Evolutionary conservation across 2,329 filamentous ascomycete species (phyloP).

Genomic region (Stagonosporopsis chrysanthemi): DNA sequence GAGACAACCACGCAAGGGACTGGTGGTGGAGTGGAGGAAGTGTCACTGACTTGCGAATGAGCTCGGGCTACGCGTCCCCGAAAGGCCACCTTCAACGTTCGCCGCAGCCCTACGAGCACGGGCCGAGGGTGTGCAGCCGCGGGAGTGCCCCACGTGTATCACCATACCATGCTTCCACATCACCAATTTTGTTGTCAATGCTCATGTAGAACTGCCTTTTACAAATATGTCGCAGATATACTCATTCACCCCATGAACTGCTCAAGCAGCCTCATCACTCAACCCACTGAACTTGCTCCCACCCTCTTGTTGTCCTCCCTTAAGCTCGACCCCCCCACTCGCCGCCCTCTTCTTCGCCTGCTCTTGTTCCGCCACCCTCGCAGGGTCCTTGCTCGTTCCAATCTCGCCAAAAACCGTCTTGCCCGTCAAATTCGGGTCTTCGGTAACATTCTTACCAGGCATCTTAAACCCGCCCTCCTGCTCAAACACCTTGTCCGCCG

Average conservation of each 20-base stretch:
- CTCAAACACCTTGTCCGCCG: conserved; percentile 34
- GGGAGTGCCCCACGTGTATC: conserved; percentile 12
- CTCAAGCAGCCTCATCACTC: conserved; percentile 9
- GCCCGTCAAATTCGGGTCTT: conserved; percentile 47
- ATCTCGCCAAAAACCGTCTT: conserved; percentile 52
- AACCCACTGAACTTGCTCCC: conserved; percentile 37
- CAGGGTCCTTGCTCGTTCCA: conserved; percentile 64
- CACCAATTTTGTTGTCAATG: not conserved
- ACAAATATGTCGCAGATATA: not conserved
- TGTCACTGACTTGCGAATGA: conserved; percentile 10
- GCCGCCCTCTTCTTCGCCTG: conserved; percentile 46
- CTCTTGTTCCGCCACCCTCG: conserved; percentile 55
- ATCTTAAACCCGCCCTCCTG: conserved; percentile 51
- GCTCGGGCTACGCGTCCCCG: conserved; percentile 22
- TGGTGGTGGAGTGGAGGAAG: conserved; percentile 18
- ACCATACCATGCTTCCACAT: not conserved
- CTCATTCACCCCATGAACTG: not conserved
- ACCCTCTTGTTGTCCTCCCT: conserved; percentile 27
- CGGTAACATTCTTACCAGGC: conserved; percentile 60
- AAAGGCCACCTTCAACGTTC: conserved; percentile 47
- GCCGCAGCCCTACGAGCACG: conserved; percentile 19
- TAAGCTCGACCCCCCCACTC: conserved; percentile 35
- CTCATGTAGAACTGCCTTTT: not conserved
- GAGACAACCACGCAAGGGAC: conserved; percentile 17
- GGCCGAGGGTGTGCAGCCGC: conserved; percentile 10